Base-by-base conservation (phyloP, 2,329 filamentous ascomycete genomes). In the Ascocoryne sarcoides region DNA sequence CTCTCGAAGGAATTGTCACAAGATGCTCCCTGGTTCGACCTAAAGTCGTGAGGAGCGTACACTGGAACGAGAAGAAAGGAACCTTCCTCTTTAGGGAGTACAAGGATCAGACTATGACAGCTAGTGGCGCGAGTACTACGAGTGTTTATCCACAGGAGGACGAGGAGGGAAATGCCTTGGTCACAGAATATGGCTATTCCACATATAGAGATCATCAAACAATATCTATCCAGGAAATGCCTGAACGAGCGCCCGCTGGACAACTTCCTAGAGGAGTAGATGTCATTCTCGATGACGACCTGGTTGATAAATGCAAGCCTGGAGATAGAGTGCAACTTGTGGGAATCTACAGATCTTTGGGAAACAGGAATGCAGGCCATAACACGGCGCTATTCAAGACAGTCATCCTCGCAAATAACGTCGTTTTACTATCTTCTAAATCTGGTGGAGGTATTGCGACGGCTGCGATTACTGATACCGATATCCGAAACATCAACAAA, bases 201-300 rank as follows among this genome's bases (percentile, higher is more conserved):
- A 92, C 84, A 37, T 98, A 95, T 65, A 76, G 90, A 58, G 92
- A 98, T 61, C 92, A 98, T 60, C 92, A 98, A 63, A 95, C 86
- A 12, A 87, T 98, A 45, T 95, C 90, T 0, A 95, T 98, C 51
- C 92, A 98, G 65, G 92, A 98, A 68, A 98, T 98, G 92, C 92
- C 92, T 1, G 92, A 98, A 64, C 75, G 90, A 53, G 92, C 92
- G 2, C 92, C 92, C 39, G 90, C 92, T 44, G 92, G 92, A 39
- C 92, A 96, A 68, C 74, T 98, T 49, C 92, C 92, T 44, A 82
- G 92, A 39, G 88, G 90, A 41, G 92, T 98, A 14, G 92, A 98
- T 63, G 89, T 96, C 10, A 89, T 98, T 52, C 69, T 98, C 50
- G 92, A 98, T 60, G 92, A 98, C 60, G 92, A 98, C 60, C 71